phyloP scores from a whole-genome alignment of 495 filamentous ascomycete species.

The Penicillium samsonianum region DNA sequence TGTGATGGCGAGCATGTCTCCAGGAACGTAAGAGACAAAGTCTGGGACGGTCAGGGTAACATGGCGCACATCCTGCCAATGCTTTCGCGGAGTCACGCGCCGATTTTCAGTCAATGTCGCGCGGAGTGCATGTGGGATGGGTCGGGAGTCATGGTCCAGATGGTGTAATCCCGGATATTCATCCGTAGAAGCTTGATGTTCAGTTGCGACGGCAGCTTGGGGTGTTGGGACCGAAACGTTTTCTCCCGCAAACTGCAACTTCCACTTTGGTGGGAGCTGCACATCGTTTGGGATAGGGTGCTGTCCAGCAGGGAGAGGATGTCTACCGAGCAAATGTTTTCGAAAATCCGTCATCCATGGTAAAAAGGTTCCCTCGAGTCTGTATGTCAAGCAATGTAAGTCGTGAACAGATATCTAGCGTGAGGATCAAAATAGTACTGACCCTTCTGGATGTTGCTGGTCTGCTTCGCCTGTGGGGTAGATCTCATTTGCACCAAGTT shows the following conservation, averaged over 20 bases:
- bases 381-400: slow-evolving; percentile 24
- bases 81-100: slow-evolving; percentile 70
- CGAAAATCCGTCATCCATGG: slow-evolving; percentile 73
- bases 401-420: slow-evolving; percentile 3
- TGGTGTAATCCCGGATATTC: slow-evolving; percentile 33
- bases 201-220: not conserved
- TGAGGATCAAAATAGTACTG: slow-evolving; percentile 25
- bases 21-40: slow-evolving; percentile 57
- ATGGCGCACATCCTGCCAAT: slow-evolving; percentile 94
- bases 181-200: slow-evolving; percentile 10
- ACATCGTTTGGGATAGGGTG: slow-evolving; percentile 73
- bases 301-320: slow-evolving; percentile 66
- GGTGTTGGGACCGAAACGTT: not conserved
- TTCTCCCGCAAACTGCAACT: slow-evolving; percentile 51
- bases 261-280: slow-evolving; percentile 77
- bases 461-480: slow-evolving; percentile 82
- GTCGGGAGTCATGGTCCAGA: slow-evolving; percentile 50
- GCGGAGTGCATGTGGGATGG: slow-evolving; percentile 52
- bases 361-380: slow-evolving; percentile 80
- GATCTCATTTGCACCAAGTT: slow-evolving; percentile 80
- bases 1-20: slow-evolving; percentile 74
- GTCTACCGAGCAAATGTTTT: slow-evolving; percentile 60
- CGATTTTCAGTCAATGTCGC: slow-evolving; percentile 55
- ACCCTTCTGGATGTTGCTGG: slow-evolving; percentile 92
- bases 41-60: slow-evolving; percentile 58